Conservation (phyloP, 306 rosid species). For the Pyrus betulifolia region DNA sequence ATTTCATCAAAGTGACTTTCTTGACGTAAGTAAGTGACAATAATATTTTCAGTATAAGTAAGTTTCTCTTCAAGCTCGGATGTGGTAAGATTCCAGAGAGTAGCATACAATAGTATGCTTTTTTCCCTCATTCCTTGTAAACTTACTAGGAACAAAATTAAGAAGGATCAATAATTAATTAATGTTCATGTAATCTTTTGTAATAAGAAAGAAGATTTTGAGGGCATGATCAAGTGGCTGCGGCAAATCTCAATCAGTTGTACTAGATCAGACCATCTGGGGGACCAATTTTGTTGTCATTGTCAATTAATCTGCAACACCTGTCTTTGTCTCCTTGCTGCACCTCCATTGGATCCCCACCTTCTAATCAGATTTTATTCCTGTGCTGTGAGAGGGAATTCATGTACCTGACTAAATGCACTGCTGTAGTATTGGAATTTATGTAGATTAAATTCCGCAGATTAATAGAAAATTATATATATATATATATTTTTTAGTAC, state of each 20-base stretch:
- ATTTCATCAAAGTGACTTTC: neutral
- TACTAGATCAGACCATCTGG: slow-evolving; percentile 34
- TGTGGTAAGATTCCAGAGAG: slow-evolving; percentile 24
- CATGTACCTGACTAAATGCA: slow-evolving; percentile 30
- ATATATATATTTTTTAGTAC: no score
- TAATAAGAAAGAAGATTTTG: slow-evolving; percentile 56
- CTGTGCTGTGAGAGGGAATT: slow-evolving; percentile 13
- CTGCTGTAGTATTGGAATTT: slow-evolving; percentile 27
- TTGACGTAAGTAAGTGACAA: no score
- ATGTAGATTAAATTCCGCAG: neutral
- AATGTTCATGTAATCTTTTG: slow-evolving; percentile 52
- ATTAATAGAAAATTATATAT: neutral
- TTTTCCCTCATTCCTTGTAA: slow-evolving; percentile 34
- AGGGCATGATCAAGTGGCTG: slow-evolving; percentile 11
- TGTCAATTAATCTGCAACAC: slow-evolving; percentile 55
- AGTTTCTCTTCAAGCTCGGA: neutral
- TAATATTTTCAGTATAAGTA: neutral
- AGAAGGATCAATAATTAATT: slow-evolving; percentile 62
- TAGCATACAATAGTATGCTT: slow-evolving; percentile 34
- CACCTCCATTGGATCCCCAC: slow-evolving; percentile 36
- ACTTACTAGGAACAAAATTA: slow-evolving; percentile 48
- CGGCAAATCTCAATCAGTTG: slow-evolving; percentile 42
- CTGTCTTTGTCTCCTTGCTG: slow-evolving; percentile 37
- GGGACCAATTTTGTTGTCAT: slow-evolving; percentile 50
- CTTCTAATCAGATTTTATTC: slow-evolving; percentile 18